Base-by-base conservation (phyloP, 2,329 filamentous ascomycete genomes). In the Ascochyta rabiei region DNA sequence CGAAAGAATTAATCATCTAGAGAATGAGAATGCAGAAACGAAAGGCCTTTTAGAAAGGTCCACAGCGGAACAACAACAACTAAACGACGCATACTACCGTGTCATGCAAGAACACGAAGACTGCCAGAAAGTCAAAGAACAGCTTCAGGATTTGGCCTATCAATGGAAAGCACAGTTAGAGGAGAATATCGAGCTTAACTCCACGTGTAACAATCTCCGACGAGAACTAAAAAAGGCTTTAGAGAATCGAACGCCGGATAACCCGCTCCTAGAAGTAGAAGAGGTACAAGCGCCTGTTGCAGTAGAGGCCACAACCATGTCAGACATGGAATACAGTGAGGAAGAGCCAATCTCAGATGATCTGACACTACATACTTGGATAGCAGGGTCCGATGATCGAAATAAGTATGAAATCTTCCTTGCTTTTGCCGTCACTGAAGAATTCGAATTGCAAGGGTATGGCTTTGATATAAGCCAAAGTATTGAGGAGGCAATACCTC, bases 251-350 rank as follows among this genome's bases (percentile, higher is more conserved):
- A 41, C 47, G 7, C 23, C 10, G 8, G 53, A 56, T 1, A 26
- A 43, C 28, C 10, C 8, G n/a, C 19, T 43, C 23, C 28, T 7
- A 33, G 45, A 13, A 47, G 30, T 43, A 37, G 42, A 51, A 50
- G 35, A 56, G 37, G 42, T 46, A 47, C 30, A 47, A 37, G 21
- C 35, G 15, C 53, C 53, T 50, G 9, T 35, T 56, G 35, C 15
- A 39, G 18, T 56, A 56, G 53, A 56, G 35, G 47, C 53, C n/a
- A 56, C 41, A 35, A 50, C 53, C 18, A 47, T 47, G 40, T 47
- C 31, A 21, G 53, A 51, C 35, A 51, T 56, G 4, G 46, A 47
- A 47, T 42, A 31, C 30, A 56, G 53, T 24, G 41, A 56, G 15
- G 41, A 56, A 46, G 28, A 55, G 52, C 35, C n/a, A 47, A 39